Evolutionary conservation across 2,329 filamentous ascomycete species (phyloP).

Genomic region (Sporothrix protearum): DNA sequence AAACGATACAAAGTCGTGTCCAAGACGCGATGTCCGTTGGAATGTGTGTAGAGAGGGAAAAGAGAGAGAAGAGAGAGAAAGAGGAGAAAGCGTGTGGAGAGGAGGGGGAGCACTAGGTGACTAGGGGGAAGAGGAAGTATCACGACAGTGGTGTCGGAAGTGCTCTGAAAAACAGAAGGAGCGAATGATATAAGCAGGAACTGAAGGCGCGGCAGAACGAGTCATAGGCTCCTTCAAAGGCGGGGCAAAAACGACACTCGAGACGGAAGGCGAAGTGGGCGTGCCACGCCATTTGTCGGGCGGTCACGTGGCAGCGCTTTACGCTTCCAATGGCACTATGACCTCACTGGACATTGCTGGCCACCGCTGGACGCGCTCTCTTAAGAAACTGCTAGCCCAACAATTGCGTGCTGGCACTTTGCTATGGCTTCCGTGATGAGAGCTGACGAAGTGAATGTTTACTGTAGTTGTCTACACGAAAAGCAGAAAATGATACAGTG

Average conservation of each 20-base stretch:
- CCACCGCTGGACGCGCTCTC: neutral
- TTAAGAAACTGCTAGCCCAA: neutral
- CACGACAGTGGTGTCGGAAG: slow-evolving; percentile 7
- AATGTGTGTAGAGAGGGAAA: neutral
- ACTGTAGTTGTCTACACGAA: slow-evolving; percentile 12
- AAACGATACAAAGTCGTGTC: neutral
- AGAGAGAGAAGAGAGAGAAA: neutral
- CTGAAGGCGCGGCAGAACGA: neutral
- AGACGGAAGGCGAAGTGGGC: slow-evolving; percentile 12
- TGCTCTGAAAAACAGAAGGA: neutral
- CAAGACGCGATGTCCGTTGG: neutral
- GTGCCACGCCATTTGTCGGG: neutral
- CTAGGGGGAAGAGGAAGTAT: neutral
- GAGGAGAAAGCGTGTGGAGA: neutral
- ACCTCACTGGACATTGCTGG: slow-evolving; percentile 7
- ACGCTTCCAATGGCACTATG: neutral
- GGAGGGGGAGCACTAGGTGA: neutral
- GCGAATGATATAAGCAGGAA: slow-evolving; percentile 13
- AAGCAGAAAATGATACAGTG: neutral
- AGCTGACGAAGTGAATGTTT: neutral
- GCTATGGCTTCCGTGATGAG: neutral
- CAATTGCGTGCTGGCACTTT: neutral
- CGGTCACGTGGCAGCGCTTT: slow-evolving; percentile 3
- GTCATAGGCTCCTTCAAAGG: neutral
- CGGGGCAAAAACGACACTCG: slow-evolving; percentile 1